A percentile compares a stretch with the other conserved stretches of the same genome.
Evolutionary conservation across 495 filamentous ascomycete genomes (phyloP).

Genomic region (Trichoderma asperelloides): DNA sequence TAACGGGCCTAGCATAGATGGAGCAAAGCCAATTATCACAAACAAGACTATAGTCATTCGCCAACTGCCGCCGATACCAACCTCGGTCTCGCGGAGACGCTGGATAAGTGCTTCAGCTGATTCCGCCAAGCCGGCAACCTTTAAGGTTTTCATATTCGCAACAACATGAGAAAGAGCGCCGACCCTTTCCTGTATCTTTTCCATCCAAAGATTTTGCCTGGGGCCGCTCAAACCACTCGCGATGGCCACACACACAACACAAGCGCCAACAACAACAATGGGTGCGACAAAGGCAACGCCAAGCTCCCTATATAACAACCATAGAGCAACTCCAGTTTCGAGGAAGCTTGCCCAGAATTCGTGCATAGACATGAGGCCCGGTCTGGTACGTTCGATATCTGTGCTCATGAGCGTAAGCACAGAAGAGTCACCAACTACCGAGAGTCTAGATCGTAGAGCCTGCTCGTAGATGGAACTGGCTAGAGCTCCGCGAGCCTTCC

Average conservation of each 20-base stretch:
- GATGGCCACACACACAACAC: conserved; percentile 10
- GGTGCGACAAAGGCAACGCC: conserved; percentile 21
- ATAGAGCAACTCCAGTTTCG: conserved; percentile 18
- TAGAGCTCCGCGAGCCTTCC: conserved; percentile 47
- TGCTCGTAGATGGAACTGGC: conserved; percentile 48
- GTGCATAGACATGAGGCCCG: conserved; percentile 40
- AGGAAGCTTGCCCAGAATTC: conserved; percentile 43
- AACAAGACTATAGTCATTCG: conserved; percentile 32
- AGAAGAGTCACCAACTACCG: conserved; percentile 31
- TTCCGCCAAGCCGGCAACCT: conserved; percentile 30
- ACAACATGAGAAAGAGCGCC: conserved; percentile 27
- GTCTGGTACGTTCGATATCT: conserved; percentile 46
- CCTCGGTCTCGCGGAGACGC: conserved; percentile 40
- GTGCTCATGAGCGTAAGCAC: conserved; percentile 33
- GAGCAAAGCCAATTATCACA: conserved; percentile 14
- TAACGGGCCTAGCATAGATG: conserved; percentile 23
- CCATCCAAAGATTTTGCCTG: conserved; percentile 28
- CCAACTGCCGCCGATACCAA: conserved; percentile 46
- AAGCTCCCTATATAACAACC: conserved; percentile 21
- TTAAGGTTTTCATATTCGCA: conserved; percentile 32
- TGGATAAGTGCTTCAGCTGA: conserved; percentile 30
- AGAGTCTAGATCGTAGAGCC: conserved; percentile 37
- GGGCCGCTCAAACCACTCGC: conserved; percentile 19
- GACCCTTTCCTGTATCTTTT: conserved; percentile 27
- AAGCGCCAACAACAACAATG: background rate